Evolutionary conservation across 1,284 basidiomycete species (phyloP).

Genomic region (Mycocalia duriaeana): DNA sequence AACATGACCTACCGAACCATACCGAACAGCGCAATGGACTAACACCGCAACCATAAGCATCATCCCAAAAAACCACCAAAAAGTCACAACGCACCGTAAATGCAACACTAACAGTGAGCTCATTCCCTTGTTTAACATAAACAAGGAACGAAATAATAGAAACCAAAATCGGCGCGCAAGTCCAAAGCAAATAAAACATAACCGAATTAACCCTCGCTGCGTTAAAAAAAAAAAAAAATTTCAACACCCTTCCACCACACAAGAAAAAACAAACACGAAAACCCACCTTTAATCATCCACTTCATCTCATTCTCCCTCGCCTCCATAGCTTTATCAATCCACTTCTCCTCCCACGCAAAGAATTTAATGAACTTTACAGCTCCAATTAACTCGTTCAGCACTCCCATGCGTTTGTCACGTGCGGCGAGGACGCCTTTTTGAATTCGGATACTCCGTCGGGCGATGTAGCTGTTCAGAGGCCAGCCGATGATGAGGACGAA

Average conservation of each 20-base stretch:
- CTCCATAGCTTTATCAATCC: conserved; percentile 59
- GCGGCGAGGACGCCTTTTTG: conserved; percentile 70
- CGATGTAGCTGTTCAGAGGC: conserved; percentile 69
- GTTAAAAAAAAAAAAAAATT: conserved; percentile 1
- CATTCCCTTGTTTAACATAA: conserved; percentile 59
- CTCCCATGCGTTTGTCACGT: conserved; percentile 80
- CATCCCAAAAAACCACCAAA: conserved; percentile 5
- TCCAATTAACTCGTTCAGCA: conserved; percentile 81
- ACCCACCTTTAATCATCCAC: conserved; percentile 65
- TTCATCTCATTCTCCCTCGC: conserved; percentile 57
- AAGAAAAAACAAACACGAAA: neutral
- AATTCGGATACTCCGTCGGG: conserved; percentile 61
- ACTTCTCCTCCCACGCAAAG: conserved; percentile 78
- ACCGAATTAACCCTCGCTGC: conserved; percentile 61
- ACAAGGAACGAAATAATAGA: conserved; percentile 65
- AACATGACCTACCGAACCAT: conserved; percentile 57
- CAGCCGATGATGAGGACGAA: conserved; percentile 69
- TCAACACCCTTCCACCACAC: neutral
- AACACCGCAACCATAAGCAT: conserved; percentile 7
- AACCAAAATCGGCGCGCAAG: conserved; percentile 60
- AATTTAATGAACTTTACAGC: conserved; percentile 85
- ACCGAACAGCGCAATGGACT: conserved; percentile 67
- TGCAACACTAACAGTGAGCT: conserved; percentile 61
- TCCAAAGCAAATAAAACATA: conserved; percentile 62
- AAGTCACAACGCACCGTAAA: conserved; percentile 52